Percentiles rank a stretch among this genome's conserved stretches.
Conservation (phyloP, 169 alveolate species). For the Neospora caninum region DNA sequence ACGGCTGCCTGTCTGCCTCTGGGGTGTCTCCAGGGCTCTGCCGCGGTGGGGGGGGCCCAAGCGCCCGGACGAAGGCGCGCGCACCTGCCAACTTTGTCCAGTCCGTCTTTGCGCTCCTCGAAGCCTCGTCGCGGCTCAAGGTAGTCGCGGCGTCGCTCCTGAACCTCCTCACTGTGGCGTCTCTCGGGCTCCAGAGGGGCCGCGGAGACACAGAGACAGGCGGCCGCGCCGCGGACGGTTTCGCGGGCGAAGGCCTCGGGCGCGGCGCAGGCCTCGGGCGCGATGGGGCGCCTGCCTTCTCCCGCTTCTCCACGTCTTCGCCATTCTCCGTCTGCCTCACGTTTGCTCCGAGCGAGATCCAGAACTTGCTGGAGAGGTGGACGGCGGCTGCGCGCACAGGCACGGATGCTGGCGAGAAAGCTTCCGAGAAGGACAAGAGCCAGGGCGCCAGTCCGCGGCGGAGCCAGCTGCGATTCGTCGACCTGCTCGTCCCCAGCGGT, state of each 20-base stretch:
- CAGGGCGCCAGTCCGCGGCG: background rate
- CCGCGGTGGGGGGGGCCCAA: background rate
- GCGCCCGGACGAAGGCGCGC: background rate
- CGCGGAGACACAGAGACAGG: background rate
- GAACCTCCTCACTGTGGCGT: constrained; percentile 11
- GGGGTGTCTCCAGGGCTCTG: background rate
- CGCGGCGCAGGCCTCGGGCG: background rate
- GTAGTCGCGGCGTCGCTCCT: background rate
- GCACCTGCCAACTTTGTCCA: constrained; percentile 32
- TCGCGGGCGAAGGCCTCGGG: background rate
- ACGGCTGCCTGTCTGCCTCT: background rate
- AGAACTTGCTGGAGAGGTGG: background rate
- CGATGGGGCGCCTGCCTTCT: background rate
- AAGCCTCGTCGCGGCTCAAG: background rate
- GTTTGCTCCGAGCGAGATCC: background rate
- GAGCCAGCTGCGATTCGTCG: background rate
- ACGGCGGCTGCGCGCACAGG: background rate
- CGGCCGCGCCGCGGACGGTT: background rate
- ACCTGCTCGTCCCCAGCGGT: background rate
- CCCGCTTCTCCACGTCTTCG: background rate
- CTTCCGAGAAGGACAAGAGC: background rate
- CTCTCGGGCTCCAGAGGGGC: background rate
- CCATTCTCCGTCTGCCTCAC: constrained; percentile 28
- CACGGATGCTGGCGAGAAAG: constrained; percentile 23
- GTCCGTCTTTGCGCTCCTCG: constrained; percentile 32